Evolutionary conservation across 148 eudicot species (phyloP), one percentile per base, ranked within the genome.

Genomic region (Talinum fruticosum): DNA sequence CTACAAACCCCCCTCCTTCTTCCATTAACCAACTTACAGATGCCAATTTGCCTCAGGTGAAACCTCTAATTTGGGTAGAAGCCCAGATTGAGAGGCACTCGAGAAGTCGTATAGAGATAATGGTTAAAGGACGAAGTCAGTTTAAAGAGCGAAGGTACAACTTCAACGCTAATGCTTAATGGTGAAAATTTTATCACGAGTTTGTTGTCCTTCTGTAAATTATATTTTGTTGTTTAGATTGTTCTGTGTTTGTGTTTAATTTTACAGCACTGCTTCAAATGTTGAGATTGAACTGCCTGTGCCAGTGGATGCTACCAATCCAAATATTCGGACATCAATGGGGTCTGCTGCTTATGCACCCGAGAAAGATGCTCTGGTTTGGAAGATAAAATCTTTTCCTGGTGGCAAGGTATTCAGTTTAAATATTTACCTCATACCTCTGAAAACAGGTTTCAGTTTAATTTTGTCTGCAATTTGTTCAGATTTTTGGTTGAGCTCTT

Each of bases 1-100:
- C 51, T 49, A 15, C 23, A 54, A 73, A 4, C 26, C 38, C 73
- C 67, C 16, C 23, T 28, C n/a, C 69, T 8, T 61, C 28, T 12
- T 62, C 15, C 70, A 23, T 73, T 57, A 21, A 33, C 33, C 14
- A 62, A 62, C 34, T 77, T 30, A 62, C 18, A 2, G 66, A 62
- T 30, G 41, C 19, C n/a, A 45, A 76, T 79, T 74, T 72, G 66
- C 29, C 29, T 73, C 83, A 96, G 99, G 99, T 96, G 44, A 96
- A 96, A 84, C 97, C 99, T 80, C 84, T 96, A 68, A 87, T 96
- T 83, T 96, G 99, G 99, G 99, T 96, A 72, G 99, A 96, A 86
- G 99, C 99, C 80, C 96, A 90, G 86, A 83, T 93, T 28, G 99
- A 96, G 85, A 91, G 86, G 84, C 94, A 93, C 83, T 93, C 99